These are phyloP conservation scores for Melanomma pulvis-pyrius DNA, from an alignment of 495 filamentous ascomycete genomes.

Conservation along the genomic window DNA sequence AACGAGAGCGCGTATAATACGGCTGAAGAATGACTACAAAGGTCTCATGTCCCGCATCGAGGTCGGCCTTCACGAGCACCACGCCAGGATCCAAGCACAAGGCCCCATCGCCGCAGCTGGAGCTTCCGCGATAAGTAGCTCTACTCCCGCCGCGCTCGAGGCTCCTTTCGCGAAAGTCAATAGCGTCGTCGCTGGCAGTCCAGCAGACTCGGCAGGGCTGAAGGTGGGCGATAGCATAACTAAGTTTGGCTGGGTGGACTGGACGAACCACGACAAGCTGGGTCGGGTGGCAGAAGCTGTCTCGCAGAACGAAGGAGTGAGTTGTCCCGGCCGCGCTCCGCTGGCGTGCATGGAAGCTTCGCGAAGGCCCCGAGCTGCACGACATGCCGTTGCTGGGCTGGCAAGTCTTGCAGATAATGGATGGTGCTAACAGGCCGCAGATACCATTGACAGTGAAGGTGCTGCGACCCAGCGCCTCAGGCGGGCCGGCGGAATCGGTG, in stretches of 20 bases:
- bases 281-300: conserved; percentile 82
- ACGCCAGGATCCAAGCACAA: conserved; percentile 55
- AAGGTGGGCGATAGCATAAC: conserved; percentile 80
- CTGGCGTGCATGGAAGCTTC: background rate
- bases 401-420: background rate
- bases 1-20: conserved; percentile 85
- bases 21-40: conserved; percentile 91
- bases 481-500: conserved; percentile 56
- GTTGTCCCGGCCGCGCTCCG: conserved; percentile 42
- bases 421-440: conserved; percentile 46
- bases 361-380: background rate
- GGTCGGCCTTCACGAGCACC: conserved; percentile 77
- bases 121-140: conserved; percentile 3
- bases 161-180: conserved; percentile 90
- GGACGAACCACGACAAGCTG: conserved; percentile 81
- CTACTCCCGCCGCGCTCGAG: conserved; percentile 49
- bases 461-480: conserved; percentile 43
- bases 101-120: conserved; percentile 9
- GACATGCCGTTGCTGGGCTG: background rate
- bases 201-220: conserved; percentile 81
- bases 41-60: conserved; percentile 81
- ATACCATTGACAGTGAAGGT: conserved; percentile 71
- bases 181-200: conserved; percentile 74
- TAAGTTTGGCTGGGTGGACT: conserved; percentile 80
- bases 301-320: conserved; percentile 85